phyloP scores from a whole-genome alignment of 305 asterid species.

The Withania somnifera region DNA sequence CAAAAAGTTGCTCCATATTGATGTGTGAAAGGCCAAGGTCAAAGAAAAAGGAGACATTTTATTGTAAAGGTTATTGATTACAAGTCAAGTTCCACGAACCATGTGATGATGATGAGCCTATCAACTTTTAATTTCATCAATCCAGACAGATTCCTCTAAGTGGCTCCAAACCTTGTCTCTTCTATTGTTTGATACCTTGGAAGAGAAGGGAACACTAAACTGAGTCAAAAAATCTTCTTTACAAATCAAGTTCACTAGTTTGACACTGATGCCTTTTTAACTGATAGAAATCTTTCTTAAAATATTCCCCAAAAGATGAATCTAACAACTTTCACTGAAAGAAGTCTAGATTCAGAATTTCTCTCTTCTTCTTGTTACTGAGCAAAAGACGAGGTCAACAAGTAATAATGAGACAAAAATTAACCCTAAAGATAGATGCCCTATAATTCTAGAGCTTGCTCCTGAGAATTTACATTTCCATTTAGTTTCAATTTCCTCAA shows the following conservation, averaged over 20 bases:
- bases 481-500: too few species aligned
- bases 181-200: neutral
- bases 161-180: neutral
- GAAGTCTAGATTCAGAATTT: neutral
- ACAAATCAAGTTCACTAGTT: neutral
- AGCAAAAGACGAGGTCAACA: neutral
- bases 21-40: neutral
- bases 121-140: neutral
- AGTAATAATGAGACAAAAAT: too few species aligned
- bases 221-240: neutral
- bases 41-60: neutral
- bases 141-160: neutral
- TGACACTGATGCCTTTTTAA: neutral
- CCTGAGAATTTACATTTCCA: too few species aligned
- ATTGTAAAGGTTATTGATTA: neutral
- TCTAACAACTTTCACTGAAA: neutral
- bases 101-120: neutral
- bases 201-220: neutral
- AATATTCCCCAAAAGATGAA: neutral
- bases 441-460: too few species aligned
- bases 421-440: too few species aligned
- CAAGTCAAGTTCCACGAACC: neutral
- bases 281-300: neutral
- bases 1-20: neutral
- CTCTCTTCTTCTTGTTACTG: too few species aligned